Base-by-base conservation (phyloP, 495 filamentous ascomycete genomes). In the Penicillium herquei region DNA sequence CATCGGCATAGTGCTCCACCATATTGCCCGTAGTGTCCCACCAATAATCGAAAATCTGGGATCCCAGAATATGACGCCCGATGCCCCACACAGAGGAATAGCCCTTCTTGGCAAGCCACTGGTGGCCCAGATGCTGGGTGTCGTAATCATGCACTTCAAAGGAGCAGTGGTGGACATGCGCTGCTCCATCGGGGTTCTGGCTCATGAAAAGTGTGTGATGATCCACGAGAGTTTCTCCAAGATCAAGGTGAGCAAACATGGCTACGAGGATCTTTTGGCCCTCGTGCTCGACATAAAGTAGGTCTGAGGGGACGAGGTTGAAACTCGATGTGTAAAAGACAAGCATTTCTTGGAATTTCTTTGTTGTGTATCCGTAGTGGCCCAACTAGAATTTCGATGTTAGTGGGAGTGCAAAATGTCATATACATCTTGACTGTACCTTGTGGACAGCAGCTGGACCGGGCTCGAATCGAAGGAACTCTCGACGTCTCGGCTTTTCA, bases 31-130 rank as follows among this genome's bases (percentile, higher is more conserved):
- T 75, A 0, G 82, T 79, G 69, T 88, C 84, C 56, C 59, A 87
- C 87, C 87, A 91, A 67, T 91, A 91, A 65, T 91, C 87, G 58
- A 90, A 90, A 21, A 91, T 85, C 69, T 91, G 87, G 42, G 79
- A 84, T 5, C 87, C 88, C 56, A 91, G 78, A 35, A 90, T 80
- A 68, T 92, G 88, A 21, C 88, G 68, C 11, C 88, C 88, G 6
- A 92, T 81, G 0, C 88, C 88, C 88, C 88, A 92, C 51, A 85
- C 85, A 54, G 80, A 81, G 54, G 79, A 74, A 63, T 88, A 88
- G 1, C 81, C 81, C 65, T 86, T 82, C 54, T 79, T 65, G 0
- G 75, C 74, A 7, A 92, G 76, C 83, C 84, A 89, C 48, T 88
- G 78, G 66, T 92, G 88, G 2, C 88, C 88, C 5, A 91, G 74